phyloP scores from a whole-genome alignment of 345 rosid species.

The Populus alba region DNA sequence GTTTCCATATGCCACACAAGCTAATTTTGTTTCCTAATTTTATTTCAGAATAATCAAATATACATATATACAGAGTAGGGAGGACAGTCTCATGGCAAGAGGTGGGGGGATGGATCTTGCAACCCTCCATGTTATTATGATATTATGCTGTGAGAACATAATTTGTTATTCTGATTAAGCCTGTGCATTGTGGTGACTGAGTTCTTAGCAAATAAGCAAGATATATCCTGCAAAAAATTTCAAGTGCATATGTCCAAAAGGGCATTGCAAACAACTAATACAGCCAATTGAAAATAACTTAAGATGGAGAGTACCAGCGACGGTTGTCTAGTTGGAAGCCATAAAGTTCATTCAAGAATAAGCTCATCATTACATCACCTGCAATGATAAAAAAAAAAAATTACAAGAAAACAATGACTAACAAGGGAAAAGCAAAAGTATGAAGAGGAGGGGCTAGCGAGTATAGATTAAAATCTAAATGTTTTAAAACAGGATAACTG shows the following conservation, averaged over 20 bases:
- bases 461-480: background rate
- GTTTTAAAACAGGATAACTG: background rate
- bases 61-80: background rate
- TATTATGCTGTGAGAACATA: background rate
- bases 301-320: conserved; percentile 64
- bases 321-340: conserved; percentile 94
- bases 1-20: background rate
- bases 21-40: background rate
- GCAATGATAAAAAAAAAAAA: conserved; percentile 15
- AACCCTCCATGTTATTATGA: background rate
- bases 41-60: background rate
- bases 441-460: background rate
- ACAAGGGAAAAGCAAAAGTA: background rate
- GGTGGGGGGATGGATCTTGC: background rate
- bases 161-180: background rate
- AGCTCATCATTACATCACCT: conserved; percentile 96
- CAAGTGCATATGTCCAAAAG: background rate
- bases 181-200: background rate
- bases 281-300: background rate
- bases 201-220: conserved; percentile 1
- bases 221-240: background rate
- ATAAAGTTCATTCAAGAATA: conserved; percentile 92
- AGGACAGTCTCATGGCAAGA: background rate
- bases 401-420: background rate
- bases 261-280: background rate